phyloP scores from a whole-genome alignment of 129 eudicot genomes.

The Gnaphalium uliginosum region DNA sequence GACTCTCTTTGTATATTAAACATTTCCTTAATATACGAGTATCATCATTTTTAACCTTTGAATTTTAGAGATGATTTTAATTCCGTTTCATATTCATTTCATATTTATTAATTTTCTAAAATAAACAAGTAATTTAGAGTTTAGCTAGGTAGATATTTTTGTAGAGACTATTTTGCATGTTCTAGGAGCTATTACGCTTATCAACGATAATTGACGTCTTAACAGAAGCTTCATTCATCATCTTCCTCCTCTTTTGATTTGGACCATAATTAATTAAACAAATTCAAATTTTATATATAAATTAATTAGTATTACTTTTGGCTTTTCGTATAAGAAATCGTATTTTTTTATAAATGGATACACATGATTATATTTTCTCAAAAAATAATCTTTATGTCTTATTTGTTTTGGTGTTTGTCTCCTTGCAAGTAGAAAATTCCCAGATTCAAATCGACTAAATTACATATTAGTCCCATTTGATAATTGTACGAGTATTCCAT shows the following conservation, averaged over 20 bases:
- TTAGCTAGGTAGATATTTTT: conserved; percentile 8
- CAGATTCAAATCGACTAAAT: background rate
- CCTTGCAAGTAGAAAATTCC: background rate
- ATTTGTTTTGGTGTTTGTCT: background rate
- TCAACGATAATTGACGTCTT: conserved; percentile 32
- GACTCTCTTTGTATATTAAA: no score
- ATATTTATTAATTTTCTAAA: no score
- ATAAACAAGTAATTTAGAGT: background rate
- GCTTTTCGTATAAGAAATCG: background rate
- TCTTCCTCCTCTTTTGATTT: conserved; percentile 30
- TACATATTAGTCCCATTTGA: no score
- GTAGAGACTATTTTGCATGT: conserved; percentile 2
- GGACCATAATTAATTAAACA: background rate
- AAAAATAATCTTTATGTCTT: background rate
- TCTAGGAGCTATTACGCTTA: conserved; percentile 8
- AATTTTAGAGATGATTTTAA: no score
- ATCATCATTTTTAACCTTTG: no score
- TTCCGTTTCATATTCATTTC: no score
- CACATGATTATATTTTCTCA: background rate
- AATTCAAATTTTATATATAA: no score
- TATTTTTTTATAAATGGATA: background rate
- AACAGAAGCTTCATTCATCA: background rate
- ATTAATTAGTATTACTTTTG: background rate
- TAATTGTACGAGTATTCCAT: background rate
- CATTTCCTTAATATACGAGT: no score